phyloP scores from a whole-genome alignment of 305 asterid genomes.

The Solanum hybrid region DNA sequence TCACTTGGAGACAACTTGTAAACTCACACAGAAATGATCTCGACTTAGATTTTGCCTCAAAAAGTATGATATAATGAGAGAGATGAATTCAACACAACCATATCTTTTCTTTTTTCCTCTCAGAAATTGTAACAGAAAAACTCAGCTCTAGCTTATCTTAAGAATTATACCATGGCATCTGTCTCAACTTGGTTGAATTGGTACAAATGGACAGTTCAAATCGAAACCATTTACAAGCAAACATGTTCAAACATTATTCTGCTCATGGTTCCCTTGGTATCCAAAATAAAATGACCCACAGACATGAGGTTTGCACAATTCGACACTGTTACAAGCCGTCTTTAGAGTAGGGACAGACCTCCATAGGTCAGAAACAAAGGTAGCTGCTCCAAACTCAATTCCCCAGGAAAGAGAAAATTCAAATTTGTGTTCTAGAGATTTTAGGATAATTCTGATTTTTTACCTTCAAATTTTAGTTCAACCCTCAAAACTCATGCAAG shows the following conservation, averaged over 20 bases:
- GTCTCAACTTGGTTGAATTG: not conserved
- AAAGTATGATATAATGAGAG: not conserved
- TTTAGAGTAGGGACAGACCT: not conserved
- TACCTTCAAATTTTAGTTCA: conserved; percentile 10
- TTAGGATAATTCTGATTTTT: not conserved
- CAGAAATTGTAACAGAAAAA: not conserved
- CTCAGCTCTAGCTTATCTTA: not conserved
- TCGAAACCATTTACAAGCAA: not conserved
- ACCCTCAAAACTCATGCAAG: not conserved
- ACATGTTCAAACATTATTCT: not conserved
- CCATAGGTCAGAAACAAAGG: not conserved
- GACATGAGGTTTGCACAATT: not conserved
- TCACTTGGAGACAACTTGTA: not conserved
- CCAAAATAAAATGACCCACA: not conserved
- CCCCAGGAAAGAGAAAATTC: not conserved
- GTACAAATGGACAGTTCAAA: not conserved
- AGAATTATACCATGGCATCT: not conserved
- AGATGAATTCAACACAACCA: not conserved
- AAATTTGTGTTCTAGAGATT: conserved; percentile 1
- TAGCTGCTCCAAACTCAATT: not conserved
- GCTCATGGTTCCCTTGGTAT: not conserved
- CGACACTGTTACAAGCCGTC: not conserved
- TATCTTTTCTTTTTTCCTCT: not conserved
- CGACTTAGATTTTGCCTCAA: not conserved
- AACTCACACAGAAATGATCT: not conserved